Conservation (phyloP, 352 stramenopile genomes). For the Phytophthora sojae region DNA sequence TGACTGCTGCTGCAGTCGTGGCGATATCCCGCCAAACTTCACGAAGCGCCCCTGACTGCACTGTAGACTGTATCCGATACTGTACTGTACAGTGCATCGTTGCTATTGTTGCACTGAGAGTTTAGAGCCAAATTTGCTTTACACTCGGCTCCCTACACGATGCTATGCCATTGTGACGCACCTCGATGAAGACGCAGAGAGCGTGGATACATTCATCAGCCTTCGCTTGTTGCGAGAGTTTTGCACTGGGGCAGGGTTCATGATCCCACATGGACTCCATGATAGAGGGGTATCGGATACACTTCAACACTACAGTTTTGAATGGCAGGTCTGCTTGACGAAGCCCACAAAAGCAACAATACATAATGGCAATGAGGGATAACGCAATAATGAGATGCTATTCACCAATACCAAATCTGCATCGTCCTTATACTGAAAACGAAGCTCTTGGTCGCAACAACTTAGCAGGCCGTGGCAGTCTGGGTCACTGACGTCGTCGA, state of each 20-base stretch:
- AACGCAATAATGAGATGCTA: constrained; percentile 22
- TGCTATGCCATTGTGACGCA: too few species aligned
- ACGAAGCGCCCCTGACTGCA: too few species aligned
- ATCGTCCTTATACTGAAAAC: background rate
- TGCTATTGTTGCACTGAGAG: too few species aligned
- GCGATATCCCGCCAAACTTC: too few species aligned
- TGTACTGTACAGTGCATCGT: too few species aligned
- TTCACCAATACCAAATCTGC: constrained; percentile 7
- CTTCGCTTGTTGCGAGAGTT: too few species aligned
- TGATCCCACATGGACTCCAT: background rate
- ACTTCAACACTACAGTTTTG: background rate
- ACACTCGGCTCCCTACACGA: too few species aligned
- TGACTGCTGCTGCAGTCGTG: background rate
- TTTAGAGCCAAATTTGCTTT: too few species aligned
- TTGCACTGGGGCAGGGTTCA: constrained; percentile 6
- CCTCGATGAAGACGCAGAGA: background rate
- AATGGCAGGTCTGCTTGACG: too few species aligned
- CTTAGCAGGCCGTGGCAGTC: background rate
- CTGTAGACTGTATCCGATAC: too few species aligned
- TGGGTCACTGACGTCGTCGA: constrained; percentile 2
- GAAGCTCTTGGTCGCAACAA: background rate
- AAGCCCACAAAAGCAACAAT: background rate
- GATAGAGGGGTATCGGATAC: too few species aligned
- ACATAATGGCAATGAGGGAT: background rate
- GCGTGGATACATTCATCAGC: background rate